phyloP scores from a whole-genome alignment of 2,329 filamentous ascomycete genomes.

The Talaromyces sp. region DNA sequence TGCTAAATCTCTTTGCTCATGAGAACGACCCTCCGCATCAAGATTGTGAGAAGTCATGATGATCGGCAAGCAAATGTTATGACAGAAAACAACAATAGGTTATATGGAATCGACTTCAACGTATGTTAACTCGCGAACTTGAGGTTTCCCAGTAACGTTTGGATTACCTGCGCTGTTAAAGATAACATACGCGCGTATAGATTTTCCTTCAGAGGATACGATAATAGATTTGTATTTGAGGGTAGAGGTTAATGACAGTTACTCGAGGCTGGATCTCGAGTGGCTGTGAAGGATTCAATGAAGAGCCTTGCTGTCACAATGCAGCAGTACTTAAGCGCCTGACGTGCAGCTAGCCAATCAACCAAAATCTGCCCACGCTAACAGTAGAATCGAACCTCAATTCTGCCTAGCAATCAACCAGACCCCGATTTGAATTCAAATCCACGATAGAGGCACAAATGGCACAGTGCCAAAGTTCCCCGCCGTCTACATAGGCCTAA shows the following conservation, averaged over 20 bases:
- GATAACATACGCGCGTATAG: background rate
- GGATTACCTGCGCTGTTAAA: background rate
- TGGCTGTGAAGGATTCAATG: background rate
- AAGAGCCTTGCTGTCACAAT: background rate
- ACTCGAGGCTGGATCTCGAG: background rate
- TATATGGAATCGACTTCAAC: background rate
- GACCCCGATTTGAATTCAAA: background rate
- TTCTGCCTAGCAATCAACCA: background rate
- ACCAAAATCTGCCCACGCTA: background rate
- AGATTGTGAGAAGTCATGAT: background rate
- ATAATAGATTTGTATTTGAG: background rate
- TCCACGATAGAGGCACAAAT: background rate
- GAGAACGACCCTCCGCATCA: background rate
- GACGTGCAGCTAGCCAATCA: background rate
- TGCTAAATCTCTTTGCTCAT: background rate
- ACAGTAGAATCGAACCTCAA: background rate
- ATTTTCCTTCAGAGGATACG: background rate
- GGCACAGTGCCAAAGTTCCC: background rate
- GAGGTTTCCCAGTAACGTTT: no score
- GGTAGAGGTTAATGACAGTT: background rate
- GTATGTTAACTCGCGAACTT: background rate
- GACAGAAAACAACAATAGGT: background rate
- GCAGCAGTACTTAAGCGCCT: background rate
- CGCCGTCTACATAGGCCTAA: background rate
- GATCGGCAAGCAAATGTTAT: background rate